Percentiles rank a stretch among this genome's conserved stretches.
Conservation (phyloP, 2,329 filamentous ascomycete species). For the Didymella segeticola region DNA sequence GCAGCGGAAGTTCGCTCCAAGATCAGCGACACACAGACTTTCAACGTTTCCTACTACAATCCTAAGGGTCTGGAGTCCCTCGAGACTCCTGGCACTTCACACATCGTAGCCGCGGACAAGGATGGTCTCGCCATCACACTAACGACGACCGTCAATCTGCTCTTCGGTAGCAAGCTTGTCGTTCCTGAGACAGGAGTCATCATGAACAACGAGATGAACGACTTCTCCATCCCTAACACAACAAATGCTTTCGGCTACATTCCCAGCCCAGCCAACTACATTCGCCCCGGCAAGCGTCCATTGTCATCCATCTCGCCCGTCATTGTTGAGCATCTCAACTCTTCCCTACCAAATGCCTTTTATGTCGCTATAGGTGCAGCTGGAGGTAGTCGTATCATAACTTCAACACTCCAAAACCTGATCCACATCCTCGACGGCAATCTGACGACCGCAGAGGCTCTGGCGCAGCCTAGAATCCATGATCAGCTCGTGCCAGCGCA, state of each 20-base stretch:
- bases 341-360: constrained; percentile 56
- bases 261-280: constrained; percentile 80
- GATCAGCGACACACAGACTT: constrained; percentile 76
- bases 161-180: constrained; percentile 82
- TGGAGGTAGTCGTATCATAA: constrained; percentile 84
- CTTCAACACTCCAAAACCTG: constrained; percentile 75
- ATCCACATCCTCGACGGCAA: constrained; percentile 74
- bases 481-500: constrained; percentile 80
- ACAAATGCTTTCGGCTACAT: constrained; percentile 86
- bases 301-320: constrained; percentile 82
- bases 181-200: constrained; percentile 84
- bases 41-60: constrained; percentile 76
- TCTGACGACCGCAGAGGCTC: constrained; percentile 66
- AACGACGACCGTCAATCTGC: constrained; percentile 86
- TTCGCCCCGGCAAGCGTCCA: constrained; percentile 80
- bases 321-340: constrained; percentile 71
- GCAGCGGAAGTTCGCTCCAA: constrained; percentile 66
- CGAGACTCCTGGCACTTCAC: constrained; percentile 76
- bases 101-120: constrained; percentile 74
- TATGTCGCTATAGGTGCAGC: constrained; percentile 77
- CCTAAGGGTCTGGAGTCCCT: constrained; percentile 70
- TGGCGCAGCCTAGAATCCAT: constrained; percentile 74
- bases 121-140: constrained; percentile 78
- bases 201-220: constrained; percentile 62
- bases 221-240: constrained; percentile 79